These are phyloP conservation scores for Lasiodiplodia sp. DNA, from an alignment of 2,329 filamentous ascomycete genomes.

Conservation along the genomic window DNA sequence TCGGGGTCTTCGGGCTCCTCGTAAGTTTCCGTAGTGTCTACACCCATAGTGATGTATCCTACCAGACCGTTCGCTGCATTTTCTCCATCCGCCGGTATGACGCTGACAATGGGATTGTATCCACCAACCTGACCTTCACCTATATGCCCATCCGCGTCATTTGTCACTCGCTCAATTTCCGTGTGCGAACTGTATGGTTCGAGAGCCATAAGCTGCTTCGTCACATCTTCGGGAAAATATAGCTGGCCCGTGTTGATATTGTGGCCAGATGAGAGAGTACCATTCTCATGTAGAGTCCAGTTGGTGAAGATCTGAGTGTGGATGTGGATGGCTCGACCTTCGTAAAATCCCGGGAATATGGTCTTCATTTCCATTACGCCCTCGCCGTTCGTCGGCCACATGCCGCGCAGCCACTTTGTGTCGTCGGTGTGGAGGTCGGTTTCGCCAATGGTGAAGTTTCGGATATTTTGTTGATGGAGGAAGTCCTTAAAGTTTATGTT, in stretches of 20 bases:
- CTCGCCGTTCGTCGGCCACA: conserved; percentile 40
- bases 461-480: conserved; percentile 40
- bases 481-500: conserved; percentile 33
- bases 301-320: not conserved
- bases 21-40: conserved; percentile 34
- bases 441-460: conserved; percentile 22
- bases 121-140: conserved; percentile 23
- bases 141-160: conserved; percentile 37
- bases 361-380: not conserved
- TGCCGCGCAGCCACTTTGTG: conserved; percentile 40
- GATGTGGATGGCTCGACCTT: not conserved
- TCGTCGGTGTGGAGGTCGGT: conserved; percentile 39
- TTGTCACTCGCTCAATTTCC: conserved; percentile 46
- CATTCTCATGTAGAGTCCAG: not conserved
- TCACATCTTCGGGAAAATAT: conserved; percentile 41
- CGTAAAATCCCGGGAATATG: not conserved
- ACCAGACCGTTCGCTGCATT: conserved; percentile 46
- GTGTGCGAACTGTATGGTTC: conserved; percentile 46
- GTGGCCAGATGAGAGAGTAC: not conserved
- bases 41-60: conserved; percentile 47
- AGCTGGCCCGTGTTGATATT: conserved; percentile 40
- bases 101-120: not conserved
- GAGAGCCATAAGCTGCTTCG: conserved; percentile 42
- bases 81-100: conserved; percentile 37
- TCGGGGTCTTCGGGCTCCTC: not conserved